phyloP scores from a whole-genome alignment of 805 yeast species.

The Cyberlindnera meyerae region DNA sequence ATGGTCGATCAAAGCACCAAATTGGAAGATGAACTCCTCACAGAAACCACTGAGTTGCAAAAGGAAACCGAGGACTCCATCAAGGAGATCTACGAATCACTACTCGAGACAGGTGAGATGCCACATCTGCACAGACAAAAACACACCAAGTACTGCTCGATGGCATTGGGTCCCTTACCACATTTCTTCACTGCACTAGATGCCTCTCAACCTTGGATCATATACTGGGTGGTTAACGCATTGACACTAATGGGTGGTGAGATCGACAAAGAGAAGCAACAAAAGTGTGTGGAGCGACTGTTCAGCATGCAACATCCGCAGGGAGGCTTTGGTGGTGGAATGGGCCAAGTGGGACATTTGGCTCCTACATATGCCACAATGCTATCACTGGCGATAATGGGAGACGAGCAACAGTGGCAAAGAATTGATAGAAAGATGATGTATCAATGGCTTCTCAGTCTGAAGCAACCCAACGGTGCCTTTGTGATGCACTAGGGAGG shows the following conservation, averaged over 20 bases:
- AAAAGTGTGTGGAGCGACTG: constrained; percentile 28
- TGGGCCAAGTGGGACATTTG: constrained; percentile 73
- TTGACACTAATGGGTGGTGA: constrained; percentile 35
- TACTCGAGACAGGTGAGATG: constrained; percentile 15
- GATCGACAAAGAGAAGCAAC: constrained; percentile 25
- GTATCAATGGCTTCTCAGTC: constrained; percentile 55
- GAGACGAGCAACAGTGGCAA: constrained; percentile 38
- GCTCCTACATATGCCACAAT: constrained; percentile 83
- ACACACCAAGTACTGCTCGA: constrained; percentile 17
- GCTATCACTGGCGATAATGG: constrained; percentile 51
- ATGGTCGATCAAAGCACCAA: constrained; percentile 15
- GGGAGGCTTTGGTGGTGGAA: constrained; percentile 87
- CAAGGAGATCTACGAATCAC: constrained; percentile 28
- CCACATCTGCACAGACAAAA: constrained; percentile 14
- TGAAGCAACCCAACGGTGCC: constrained; percentile 71
- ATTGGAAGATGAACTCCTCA: constrained; percentile 27
- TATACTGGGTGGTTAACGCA: constrained; percentile 77
- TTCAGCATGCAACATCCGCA: constrained; percentile 26
- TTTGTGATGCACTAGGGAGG: constrained; percentile 74
- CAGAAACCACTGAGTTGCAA: constrained; percentile 35
- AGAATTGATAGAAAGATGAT: constrained; percentile 42
- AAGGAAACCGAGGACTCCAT: constrained; percentile 29
- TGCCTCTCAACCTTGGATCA: constrained; percentile 89
- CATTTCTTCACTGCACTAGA: constrained; percentile 45
- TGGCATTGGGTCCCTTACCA: constrained; percentile 22